Base-by-base conservation (phyloP, 305 asterid species). In the Ajuga reptans region DNA sequence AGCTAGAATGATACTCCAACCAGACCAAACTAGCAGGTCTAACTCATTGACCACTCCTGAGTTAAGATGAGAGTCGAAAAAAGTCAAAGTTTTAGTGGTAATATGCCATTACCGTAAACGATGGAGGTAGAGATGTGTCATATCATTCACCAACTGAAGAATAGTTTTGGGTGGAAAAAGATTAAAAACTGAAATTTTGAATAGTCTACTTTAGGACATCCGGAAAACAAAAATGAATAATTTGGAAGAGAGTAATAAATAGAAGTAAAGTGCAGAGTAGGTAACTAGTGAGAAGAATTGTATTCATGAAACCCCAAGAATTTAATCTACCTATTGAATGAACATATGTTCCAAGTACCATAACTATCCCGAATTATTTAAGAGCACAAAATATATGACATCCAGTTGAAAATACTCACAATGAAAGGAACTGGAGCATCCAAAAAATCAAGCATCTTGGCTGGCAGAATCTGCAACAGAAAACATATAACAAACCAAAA, bases 361-460 rank as follows among this genome's bases (percentile, higher is more conserved):
- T 66, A 21, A 11, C 41, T 18, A 31, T 31, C 36, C 10, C 24
- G 10, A 49, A 27, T 10, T 36, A 42, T 18, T 59, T 50, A 56
- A 31, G 60, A 54, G 53, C 27, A 37, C 29, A 49, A 5, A 34
- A 31, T 59, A 71, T 37, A 66, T n/a, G 52, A 70, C 33, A 39
- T 34, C 39, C n/a, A 15, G 24, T 11, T 54, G 36, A 9, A 75
- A 53, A 17, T 14, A 43, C 97, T 92, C 83, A 90, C 98, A 63
- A 92, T 80, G 79, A 85, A 90, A 75, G 97, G 98, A 83, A 92
- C 98, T 11, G 98, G 98, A 66, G 98, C 98, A 77, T 92, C 98
- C 66, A 92, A 83, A 76, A 92, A 92, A 81, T 92, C 98, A 33
- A 88, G 84, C 98, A 92, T 90, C 83, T 81, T 90, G 67, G 75